Percentiles rank a stretch among this genome's conserved stretches.
phyloP scores from a whole-genome alignment of 2,329 filamentous ascomycete species.

The Xylariaceae sp. region DNA sequence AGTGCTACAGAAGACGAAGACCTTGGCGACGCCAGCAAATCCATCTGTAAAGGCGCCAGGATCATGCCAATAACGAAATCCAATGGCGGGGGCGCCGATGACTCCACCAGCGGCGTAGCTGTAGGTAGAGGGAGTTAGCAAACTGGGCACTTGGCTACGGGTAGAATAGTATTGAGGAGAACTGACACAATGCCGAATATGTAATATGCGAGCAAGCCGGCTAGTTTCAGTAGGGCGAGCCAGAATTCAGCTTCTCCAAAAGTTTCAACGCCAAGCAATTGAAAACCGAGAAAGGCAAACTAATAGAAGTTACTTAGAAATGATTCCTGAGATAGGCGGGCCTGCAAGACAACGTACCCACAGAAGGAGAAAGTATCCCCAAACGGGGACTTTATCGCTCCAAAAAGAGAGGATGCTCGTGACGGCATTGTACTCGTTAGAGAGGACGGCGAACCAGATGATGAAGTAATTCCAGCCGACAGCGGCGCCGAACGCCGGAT shows the following conservation, averaged over 20 bases:
- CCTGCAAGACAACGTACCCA: slow-evolving; percentile 44
- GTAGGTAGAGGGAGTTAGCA: slow-evolving; percentile 8
- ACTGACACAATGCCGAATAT: slow-evolving; percentile 61
- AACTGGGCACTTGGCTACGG: background rate
- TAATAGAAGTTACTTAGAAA: slow-evolving; percentile 13
- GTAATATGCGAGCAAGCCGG: slow-evolving; percentile 65
- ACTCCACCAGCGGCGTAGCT: slow-evolving; percentile 63
- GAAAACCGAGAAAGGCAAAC: slow-evolving; percentile 59
- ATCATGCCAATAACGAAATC: slow-evolving; percentile 66
- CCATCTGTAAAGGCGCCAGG: slow-evolving; percentile 67
- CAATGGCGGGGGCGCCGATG: slow-evolving; percentile 54
- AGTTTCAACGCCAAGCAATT: slow-evolving; percentile 64
- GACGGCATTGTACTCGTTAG: slow-evolving; percentile 67
- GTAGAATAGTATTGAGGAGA: background rate
- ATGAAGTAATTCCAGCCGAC: slow-evolving; percentile 69
- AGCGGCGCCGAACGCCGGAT: slow-evolving; percentile 62
- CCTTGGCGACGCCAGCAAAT: slow-evolving; percentile 58
- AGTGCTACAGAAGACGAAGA: slow-evolving; percentile 64
- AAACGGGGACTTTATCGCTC: slow-evolving; percentile 55
- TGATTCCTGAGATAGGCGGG: background rate
- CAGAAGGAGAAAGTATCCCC: slow-evolving; percentile 67
- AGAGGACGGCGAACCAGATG: slow-evolving; percentile 49
- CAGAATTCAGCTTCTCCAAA: slow-evolving; percentile 79
- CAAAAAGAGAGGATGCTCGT: slow-evolving; percentile 62
- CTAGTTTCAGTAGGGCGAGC: slow-evolving; percentile 66